Evolutionary conservation across 768 basidiomycete species (phyloP).

Genomic region (Lactarius psammicola): DNA sequence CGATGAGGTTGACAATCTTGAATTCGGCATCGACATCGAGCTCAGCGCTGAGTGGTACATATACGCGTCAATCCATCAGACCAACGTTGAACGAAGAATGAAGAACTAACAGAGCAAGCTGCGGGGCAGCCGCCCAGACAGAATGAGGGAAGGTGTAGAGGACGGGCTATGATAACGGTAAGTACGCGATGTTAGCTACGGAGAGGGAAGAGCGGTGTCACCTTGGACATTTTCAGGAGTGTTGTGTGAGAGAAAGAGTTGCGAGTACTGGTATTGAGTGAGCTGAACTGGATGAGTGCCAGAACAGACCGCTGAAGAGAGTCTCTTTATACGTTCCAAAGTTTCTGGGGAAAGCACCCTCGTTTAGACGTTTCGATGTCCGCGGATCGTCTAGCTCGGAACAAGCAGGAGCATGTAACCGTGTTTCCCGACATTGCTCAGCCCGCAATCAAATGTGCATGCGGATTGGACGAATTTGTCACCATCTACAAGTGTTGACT

Average conservation of each 20-base stretch:
- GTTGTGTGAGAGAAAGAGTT: neutral
- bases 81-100: neutral
- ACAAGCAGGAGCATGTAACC: neutral
- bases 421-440: too few species aligned
- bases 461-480: neutral
- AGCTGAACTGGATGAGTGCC: neutral
- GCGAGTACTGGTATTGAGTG: neutral
- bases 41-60: constrained; percentile 37
- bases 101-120: constrained; percentile 43
- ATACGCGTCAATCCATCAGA: neutral
- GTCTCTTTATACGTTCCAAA: neutral
- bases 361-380: neutral
- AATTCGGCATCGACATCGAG: constrained; percentile 41
- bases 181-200: neutral
- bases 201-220: neutral
- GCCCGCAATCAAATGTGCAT: too few species aligned
- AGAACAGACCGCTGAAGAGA: neutral
- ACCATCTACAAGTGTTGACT: neutral
- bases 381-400: neutral
- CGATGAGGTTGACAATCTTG: constrained; percentile 42
- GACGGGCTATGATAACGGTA: constrained; percentile 27
- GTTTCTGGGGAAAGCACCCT: neutral
- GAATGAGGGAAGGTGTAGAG: constrained; percentile 40
- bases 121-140: constrained; percentile 44
- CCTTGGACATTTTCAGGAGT: neutral